Base-by-base conservation (phyloP, 768 basidiomycete species). In the Boletus pseudopeckii region DNA sequence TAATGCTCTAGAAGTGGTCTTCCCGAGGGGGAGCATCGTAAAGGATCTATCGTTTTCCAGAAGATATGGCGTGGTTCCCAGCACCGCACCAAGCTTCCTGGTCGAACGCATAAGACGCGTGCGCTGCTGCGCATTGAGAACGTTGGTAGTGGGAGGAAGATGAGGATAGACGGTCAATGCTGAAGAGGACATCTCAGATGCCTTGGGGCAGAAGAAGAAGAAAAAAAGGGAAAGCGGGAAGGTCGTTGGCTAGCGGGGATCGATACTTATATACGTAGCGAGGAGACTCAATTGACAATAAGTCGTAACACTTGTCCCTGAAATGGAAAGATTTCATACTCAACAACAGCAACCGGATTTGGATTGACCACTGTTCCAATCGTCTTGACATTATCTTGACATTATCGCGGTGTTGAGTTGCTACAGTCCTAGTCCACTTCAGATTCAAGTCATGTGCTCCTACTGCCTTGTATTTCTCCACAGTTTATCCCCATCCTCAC, bases 71-170 rank as follows among this genome's bases (percentile, higher is more conserved):
- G 74, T 74, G 10, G 72, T 66, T 54, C 73, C 73, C 49, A 74
- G 64, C 40, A 74, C 53, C 5, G 71, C 61, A 37, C 65, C 69
- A 24, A 75, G 60, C 48, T 74, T 74, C 53, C 71, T 69, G 10
- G 73, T 70, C 3, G 73, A 71, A 33, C 73, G 73, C 14, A 74
- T 57, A 18, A 74, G 74, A 42, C 69, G 71, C 2, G 61, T 51
- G 26, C 74, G 73, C 38, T 73, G 65, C 33, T 65, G 58, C 0
- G 68, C 51, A 22, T 67, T 54, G 30, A 75, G 69, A 30, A 30
- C 50, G 38, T 74, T 74, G 28, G 62, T 63, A n/a, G 73, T 74
- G 4, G 72, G 71, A 4, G 73, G 73, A 14, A 64, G 74, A 26
- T 52, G 55, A 6, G 61, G 47, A 50, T 52, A 49, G 9, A 60